These are phyloP conservation scores for Theobroma grandiflorum DNA, from an alignment of 441 rosid species.

Conservation along the genomic window DNA sequence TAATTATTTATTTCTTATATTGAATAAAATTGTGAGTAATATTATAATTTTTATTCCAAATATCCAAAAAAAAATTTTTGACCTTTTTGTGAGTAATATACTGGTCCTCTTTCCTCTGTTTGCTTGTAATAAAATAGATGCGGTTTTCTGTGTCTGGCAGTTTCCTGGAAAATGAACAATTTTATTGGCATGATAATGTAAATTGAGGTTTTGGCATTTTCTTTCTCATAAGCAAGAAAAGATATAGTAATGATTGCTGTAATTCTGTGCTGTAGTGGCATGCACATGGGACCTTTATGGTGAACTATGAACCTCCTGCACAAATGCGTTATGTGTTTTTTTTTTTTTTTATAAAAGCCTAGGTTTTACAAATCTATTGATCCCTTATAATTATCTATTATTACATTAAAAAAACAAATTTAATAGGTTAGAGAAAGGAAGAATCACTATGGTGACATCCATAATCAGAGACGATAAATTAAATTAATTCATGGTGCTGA, in stretches of 20 bases:
- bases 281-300: conserved; percentile 9
- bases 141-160: background rate
- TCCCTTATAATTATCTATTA: background rate
- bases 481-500: background rate
- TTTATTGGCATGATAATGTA: background rate
- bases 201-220: conserved; percentile 12
- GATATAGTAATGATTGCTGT: conserved; percentile 5
- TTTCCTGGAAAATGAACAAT: background rate
- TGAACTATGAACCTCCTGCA: background rate
- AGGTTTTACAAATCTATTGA: background rate
- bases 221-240: background rate
- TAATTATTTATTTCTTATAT: background rate
- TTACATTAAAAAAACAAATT: background rate
- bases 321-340: background rate
- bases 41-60: no score
- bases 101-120: no score
- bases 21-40: background rate
- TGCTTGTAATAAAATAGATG: background rate
- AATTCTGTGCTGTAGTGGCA: background rate
- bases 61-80: no score
- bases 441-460: background rate
- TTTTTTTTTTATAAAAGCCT: background rate
- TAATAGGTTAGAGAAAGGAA: background rate
- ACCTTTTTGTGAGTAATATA: background rate
- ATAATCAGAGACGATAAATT: background rate